Percentiles rank a stretch among this genome's conserved stretches.
These are phyloP conservation scores for Schizochytrium sp. DNA, from an alignment of 108 stramenopile species.

Conservation along the genomic window DNA sequence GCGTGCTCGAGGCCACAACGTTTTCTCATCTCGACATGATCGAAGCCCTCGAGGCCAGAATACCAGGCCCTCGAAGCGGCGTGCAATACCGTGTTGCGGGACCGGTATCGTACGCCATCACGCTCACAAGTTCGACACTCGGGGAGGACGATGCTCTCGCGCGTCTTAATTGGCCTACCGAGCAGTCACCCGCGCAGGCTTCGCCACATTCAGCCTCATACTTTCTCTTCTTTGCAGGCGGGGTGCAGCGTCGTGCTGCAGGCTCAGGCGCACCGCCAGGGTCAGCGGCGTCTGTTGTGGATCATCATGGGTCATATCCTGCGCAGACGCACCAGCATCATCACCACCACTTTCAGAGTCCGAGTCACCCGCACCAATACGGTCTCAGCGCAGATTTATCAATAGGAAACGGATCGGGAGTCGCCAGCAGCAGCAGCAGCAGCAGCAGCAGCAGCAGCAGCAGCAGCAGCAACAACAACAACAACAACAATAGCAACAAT, in stretches of 20 bases:
- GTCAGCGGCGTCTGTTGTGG: neutral
- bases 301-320: neutral
- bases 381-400: neutral
- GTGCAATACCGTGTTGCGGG: neutral
- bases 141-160: neutral
- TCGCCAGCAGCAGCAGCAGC: neutral
- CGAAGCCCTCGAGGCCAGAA: neutral
- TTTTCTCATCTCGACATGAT: neutral
- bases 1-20: neutral
- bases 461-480: neutral
- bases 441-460: neutral
- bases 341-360: neutral
- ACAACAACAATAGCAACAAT: no score
- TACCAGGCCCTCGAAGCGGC: neutral
- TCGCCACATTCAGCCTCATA: neutral
- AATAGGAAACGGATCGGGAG: neutral
- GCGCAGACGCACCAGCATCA: neutral
- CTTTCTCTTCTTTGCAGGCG: neutral
- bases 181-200: neutral
- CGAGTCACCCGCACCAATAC: neutral
- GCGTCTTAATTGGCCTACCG: neutral
- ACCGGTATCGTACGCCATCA: neutral
- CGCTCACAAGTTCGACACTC: neutral
- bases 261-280: neutral
- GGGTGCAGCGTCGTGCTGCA: neutral